These are phyloP conservation scores for Arctium lappa DNA, from an alignment of 129 eudicot genomes.

Conservation along the genomic window DNA sequence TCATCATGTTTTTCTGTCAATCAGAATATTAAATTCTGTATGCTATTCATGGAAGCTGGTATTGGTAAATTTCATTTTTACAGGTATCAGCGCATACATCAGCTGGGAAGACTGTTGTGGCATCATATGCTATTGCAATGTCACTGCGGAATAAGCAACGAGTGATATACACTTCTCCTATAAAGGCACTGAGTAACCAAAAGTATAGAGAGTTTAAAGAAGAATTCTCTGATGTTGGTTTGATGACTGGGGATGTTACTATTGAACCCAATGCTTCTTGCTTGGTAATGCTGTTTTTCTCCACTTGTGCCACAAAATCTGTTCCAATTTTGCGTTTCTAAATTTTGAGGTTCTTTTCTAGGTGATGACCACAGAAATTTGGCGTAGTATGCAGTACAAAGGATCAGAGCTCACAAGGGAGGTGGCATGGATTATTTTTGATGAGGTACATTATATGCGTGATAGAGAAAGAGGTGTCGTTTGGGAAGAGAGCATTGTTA, in stretches of 20 bases:
- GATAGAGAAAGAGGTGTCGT: slow-evolving; percentile 99
- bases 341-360: slow-evolving; percentile 22
- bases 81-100: slow-evolving; percentile 99
- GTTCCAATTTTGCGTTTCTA: not conserved
- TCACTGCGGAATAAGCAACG: slow-evolving; percentile 80
- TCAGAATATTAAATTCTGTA: not conserved
- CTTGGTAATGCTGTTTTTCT: slow-evolving; percentile 54
- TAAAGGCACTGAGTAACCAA: slow-evolving; percentile 97
- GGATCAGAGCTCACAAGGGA: slow-evolving; percentile 91
- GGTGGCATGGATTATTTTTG: slow-evolving; percentile 98
- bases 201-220: slow-evolving; percentile 94
- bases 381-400: slow-evolving; percentile 99
- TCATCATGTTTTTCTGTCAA: not conserved
- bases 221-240: slow-evolving; percentile 94
- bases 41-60: not conserved
- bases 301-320: not conserved
- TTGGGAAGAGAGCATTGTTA: slow-evolving; percentile 98
- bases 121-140: slow-evolving; percentile 91
- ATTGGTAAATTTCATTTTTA: not conserved
- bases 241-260: slow-evolving; percentile 99
- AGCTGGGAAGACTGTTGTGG: slow-evolving; percentile 98
- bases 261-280: slow-evolving; percentile 97
- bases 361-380: slow-evolving; percentile 99
- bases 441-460: slow-evolving; percentile 99
- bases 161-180: slow-evolving; percentile 94